phyloP scores from a whole-genome alignment of 352 stramenopile species.

The Pythium monospermum region DNA sequence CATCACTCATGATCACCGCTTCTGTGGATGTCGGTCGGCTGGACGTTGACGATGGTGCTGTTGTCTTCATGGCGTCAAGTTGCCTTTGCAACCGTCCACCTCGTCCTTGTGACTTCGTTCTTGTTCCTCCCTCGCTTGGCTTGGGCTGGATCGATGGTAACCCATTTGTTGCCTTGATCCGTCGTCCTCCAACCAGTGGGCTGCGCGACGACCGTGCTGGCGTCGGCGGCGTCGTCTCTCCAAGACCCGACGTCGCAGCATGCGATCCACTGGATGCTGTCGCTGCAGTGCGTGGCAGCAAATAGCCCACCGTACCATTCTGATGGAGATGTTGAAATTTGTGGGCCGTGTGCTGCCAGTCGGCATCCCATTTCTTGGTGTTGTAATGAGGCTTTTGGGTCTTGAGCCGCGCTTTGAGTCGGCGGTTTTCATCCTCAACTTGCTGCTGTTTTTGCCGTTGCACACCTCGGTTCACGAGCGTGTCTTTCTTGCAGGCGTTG shows the following conservation, averaged over 20 bases:
- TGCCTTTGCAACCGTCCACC: slow-evolving; percentile 14
- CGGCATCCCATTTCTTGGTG: slow-evolving; percentile 62
- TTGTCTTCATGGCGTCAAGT: background rate
- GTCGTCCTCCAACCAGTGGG: background rate
- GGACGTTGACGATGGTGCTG: background rate
- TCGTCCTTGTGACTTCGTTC: slow-evolving; percentile 12
- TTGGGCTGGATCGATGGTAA: slow-evolving; percentile 14
- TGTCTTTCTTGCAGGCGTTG: slow-evolving; percentile 65
- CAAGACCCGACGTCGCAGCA: too few relatives aligned
- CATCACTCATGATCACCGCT: slow-evolving; percentile 5
- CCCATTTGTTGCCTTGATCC: slow-evolving; percentile 9
- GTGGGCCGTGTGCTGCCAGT: slow-evolving; percentile 52
- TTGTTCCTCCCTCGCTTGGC: slow-evolving; percentile 7
- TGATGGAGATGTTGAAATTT: slow-evolving; percentile 64
- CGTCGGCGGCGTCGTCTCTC: too few relatives aligned
- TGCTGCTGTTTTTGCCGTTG: slow-evolving; percentile 41
- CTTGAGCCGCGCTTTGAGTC: slow-evolving; percentile 45
- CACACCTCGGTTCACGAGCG: slow-evolving; percentile 54
- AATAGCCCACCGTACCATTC: slow-evolving; percentile 62
- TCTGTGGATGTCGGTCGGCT: background rate
- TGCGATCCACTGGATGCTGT: too few relatives aligned
- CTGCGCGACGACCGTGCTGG: background rate
- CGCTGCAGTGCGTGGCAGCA: too few relatives aligned
- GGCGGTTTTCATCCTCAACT: slow-evolving; percentile 64
- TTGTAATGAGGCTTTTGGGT: slow-evolving; percentile 66